Base-by-base conservation (phyloP, 306 rosid genomes). In the Casuarina glauca region DNA sequence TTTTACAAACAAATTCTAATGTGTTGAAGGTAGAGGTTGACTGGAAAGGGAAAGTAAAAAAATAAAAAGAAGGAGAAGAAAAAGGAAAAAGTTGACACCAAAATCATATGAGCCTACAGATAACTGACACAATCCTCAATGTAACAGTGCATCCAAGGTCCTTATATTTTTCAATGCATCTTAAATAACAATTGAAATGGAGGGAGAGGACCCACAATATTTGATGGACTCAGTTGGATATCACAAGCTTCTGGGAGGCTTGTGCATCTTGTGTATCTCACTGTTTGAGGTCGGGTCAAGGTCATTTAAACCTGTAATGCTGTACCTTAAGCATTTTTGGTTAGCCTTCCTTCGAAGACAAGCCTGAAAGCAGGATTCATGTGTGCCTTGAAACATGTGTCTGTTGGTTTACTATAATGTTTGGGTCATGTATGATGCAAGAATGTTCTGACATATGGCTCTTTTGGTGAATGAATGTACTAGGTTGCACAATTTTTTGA, bases 401-500 rank as follows among this genome's bases (percentile, higher is more conserved):
- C 71, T 63, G 76, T 79, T 74, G 26, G 51, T 32, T 19, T 71
- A 13, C 26, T 63, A 66, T 72, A 69, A 78, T 75, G 75, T 54
- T 55, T 69, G 52, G 42, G 26, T 38, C 41, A 41, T 64, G 17
- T 64, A 41, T 64, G 48, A 41, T 64, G 70, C 26, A 61, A 76
- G 54, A 68, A 73, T 64, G 66, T 38, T 76, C 71, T 85, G 52
- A 83, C 11, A 2, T 74, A 79, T 36, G 75, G 62, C 61, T 32
- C 46, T 42, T 77, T 75, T 84, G 75, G 69, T 79, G 78, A 70
- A 79, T 77, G 76, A 61, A 72, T 86, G 70, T 73, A 72, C 69
- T 82, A 92, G 98, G 90, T 92, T 82, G 91, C 97, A 62, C 87
- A 91, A 8, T 89, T 76, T 91, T 95, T 95, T 79, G 97, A 92